These are phyloP conservation scores for Zygosaccharomyces bailii DNA, from an alignment of 805 yeast genomes.

Conservation along the genomic window DNA sequence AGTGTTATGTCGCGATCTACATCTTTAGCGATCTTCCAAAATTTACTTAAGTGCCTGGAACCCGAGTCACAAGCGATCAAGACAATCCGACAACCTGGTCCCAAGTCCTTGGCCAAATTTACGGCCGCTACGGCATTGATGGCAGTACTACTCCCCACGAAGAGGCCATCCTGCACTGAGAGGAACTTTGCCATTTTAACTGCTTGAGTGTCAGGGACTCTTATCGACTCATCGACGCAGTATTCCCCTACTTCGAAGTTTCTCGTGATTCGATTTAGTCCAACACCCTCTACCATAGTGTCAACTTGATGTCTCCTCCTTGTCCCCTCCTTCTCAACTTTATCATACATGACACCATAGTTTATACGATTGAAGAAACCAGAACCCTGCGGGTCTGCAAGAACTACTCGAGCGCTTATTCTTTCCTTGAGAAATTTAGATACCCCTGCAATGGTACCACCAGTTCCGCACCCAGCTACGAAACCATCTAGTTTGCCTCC, in stretches of 20 bases:
- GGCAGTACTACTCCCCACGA: slow-evolving; percentile 91
- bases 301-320: slow-evolving; percentile 95
- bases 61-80: slow-evolving; percentile 93
- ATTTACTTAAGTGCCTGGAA: slow-evolving; percentile 81
- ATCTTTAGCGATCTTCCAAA: slow-evolving; percentile 70
- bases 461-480: slow-evolving; percentile 93
- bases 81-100: slow-evolving; percentile 67
- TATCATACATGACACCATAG: slow-evolving; percentile 90
- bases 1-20: slow-evolving; percentile 35
- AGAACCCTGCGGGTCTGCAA: slow-evolving; percentile 96
- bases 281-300: slow-evolving; percentile 91
- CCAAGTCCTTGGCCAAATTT: slow-evolving; percentile 46
- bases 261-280: slow-evolving; percentile 79
- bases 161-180: slow-evolving; percentile 80
- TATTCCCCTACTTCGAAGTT: slow-evolving; percentile 72
- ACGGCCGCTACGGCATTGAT: slow-evolving; percentile 90
- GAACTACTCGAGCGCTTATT: slow-evolving; percentile 46
- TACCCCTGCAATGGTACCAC: slow-evolving; percentile 95
- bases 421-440: slow-evolving; percentile 64
- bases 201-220: slow-evolving; percentile 80
- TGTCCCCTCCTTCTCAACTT: slow-evolving; percentile 86
- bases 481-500: slow-evolving; percentile 64
- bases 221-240: slow-evolving; percentile 70
- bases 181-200: slow-evolving; percentile 81
- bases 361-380: slow-evolving; percentile 84